Percentiles rank a stretch among this genome's conserved stretches.
These are phyloP conservation scores for Pyrenula aspistea DNA, from an alignment of 495 filamentous ascomycete species.

Conservation along the genomic window DNA sequence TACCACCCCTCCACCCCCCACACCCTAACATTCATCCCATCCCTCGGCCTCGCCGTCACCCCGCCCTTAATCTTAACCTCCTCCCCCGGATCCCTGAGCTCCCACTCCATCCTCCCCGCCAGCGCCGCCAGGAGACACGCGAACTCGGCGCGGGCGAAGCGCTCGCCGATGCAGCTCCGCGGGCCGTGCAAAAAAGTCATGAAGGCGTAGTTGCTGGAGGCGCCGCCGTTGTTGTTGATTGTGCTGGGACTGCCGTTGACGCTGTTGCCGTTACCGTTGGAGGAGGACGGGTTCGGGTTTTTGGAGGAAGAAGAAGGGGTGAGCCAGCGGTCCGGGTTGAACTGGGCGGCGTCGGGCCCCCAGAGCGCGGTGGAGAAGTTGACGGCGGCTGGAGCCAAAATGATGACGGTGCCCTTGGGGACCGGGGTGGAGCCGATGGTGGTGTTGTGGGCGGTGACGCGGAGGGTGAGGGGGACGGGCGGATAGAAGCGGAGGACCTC, in stretches of 20 bases:
- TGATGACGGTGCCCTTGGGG: conserved; percentile 40
- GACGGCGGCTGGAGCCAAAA: conserved; percentile 41
- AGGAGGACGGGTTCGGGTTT: conserved; percentile 9
- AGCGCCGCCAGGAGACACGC: conserved; percentile 65
- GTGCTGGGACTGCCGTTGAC: not conserved
- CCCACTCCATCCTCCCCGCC: conserved; percentile 59
- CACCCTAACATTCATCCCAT: conserved; percentile 50
- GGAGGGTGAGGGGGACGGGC: conserved; percentile 49
- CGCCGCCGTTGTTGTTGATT: conserved; percentile 27
- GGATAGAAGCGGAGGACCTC: conserved; percentile 47
- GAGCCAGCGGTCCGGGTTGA: conserved; percentile 73
- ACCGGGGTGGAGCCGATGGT: conserved; percentile 43
- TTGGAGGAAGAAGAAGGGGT: conserved; percentile 7
- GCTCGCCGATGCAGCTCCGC: conserved; percentile 66
- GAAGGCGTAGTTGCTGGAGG: conserved; percentile 58
- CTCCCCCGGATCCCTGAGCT: conserved; percentile 43
- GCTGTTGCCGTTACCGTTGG: conserved; percentile 31
- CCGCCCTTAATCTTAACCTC: conserved; percentile 46
- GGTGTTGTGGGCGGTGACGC: conserved; percentile 51
- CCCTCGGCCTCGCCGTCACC: conserved; percentile 50
- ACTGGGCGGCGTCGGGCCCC: conserved; percentile 70
- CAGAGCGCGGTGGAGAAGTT: conserved; percentile 69
- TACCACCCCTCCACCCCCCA: conserved; percentile 58
- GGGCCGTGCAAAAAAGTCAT: conserved; percentile 80
- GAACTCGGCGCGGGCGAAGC: conserved; percentile 77